Evolutionary conservation across 192 early-diverging fungal species (phyloP), one percentile per base, ranked within the genome.

Genomic region (Linnemannia zychae): DNA sequence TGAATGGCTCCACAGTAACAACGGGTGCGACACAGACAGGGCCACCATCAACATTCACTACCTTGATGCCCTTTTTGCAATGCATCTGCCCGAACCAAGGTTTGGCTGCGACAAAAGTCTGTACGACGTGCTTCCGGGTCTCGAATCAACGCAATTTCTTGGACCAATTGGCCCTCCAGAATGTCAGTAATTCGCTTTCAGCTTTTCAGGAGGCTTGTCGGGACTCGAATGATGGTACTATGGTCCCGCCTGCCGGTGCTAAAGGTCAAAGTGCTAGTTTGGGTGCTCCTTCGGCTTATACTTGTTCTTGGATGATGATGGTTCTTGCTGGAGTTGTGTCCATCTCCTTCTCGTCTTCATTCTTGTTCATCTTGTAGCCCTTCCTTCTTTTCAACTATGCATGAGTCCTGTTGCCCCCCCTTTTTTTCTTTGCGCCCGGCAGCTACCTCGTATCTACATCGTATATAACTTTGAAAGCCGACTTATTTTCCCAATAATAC

Each of bases 81-180:
- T 84, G 81, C 67, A 84, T 84, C 44, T 84, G 76, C 52, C 81
- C 81, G 6, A 63, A 77, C 34, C 81, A 84, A 73, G 81, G 81
- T 44, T 33, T 84, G 22, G 65, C 81, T 18, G 81, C 81, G 9
- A 70, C 69, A 2, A 68, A 60, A 16, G 82, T 84, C 38, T 84
- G 77, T 24, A n/a, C 79, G 66, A 79, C 68, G 2, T 84, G 82
- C n/a, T 84, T 84, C 46, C 72, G 48, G 3, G 53, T 79, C 34
- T 40, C 77, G 28, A 68, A 75, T 37, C 82, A 79, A 28, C 69
- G 33, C 15, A 79, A 84, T 31, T 84, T 75, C 36, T 71, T 84
- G 76, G 53, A 78, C 17, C 37, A 73, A 3, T 11, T 84, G 17
- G 50, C 52, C 38, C 11, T 67, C 7, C 81, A 84, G 48, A 74